Evolutionary conservation across 2,329 filamentous ascomycete species (phyloP).

Genomic region (Fusarium agapanthi): DNA sequence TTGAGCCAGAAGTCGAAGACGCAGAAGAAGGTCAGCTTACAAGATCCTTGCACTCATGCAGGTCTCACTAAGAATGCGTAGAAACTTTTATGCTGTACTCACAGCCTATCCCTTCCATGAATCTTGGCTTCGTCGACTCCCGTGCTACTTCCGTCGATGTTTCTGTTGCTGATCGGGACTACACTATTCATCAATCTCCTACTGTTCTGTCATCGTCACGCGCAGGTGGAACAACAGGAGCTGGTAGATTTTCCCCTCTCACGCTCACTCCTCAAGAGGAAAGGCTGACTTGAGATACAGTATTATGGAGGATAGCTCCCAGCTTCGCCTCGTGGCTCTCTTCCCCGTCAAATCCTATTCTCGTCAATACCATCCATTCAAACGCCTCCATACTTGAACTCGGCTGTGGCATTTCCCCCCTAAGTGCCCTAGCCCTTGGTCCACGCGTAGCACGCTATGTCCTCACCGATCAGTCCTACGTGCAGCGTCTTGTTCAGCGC

Average conservation of each 20-base stretch:
- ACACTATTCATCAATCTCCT: constrained; percentile 84
- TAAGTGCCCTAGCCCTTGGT: constrained; percentile 76
- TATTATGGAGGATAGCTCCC: constrained; percentile 92
- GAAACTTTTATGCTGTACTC: constrained; percentile 92
- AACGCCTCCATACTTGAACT: constrained; percentile 77
- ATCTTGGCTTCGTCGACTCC: constrained; percentile 86
- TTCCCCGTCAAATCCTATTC: constrained; percentile 69
- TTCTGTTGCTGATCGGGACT: constrained; percentile 73
- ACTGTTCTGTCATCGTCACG: constrained; percentile 80
- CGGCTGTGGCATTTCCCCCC: constrained; percentile 85
- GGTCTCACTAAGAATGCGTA: constrained; percentile 49
- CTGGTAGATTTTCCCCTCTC: constrained; percentile 49
- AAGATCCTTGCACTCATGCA: not conserved
- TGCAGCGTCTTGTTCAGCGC: constrained; percentile 76
- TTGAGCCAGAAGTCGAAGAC: constrained; percentile 58
- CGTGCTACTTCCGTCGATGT: constrained; percentile 72
- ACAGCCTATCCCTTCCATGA: constrained; percentile 74
- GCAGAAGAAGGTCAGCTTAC: constrained; percentile 55
- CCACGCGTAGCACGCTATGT: constrained; percentile 71
- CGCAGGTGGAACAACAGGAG: constrained; percentile 65
- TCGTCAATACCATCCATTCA: constrained; percentile 58
- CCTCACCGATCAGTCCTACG: constrained; percentile 89
- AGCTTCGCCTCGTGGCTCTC: constrained; percentile 83
- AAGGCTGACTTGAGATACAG: constrained; percentile 51
- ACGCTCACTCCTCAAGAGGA: not conserved